phyloP scores from a whole-genome alignment of 2,329 filamentous ascomycete species.

The Fusarium tjaetaba region DNA sequence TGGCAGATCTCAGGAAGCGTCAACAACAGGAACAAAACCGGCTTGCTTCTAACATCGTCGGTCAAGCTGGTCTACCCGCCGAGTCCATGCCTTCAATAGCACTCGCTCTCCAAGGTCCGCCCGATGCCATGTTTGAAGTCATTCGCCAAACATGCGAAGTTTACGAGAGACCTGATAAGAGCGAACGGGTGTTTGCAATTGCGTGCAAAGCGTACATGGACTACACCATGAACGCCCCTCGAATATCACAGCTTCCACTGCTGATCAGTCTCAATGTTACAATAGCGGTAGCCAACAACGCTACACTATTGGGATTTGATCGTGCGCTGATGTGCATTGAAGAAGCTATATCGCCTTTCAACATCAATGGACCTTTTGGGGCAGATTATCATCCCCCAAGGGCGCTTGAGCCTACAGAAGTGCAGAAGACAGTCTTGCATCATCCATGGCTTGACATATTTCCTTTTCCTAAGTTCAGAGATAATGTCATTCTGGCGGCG shows the following conservation, averaged over 20 bases:
- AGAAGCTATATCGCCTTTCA: conserved; percentile 3
- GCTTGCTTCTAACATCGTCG: not conserved
- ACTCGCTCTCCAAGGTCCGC: rapidly evolving
- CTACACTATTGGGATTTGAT: not conserved
- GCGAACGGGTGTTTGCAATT: not conserved
- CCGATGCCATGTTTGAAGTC: not conserved
- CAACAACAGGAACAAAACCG: not conserved
- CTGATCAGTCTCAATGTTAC: conserved; percentile 16
- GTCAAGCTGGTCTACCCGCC: not conserved
- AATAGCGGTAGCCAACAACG: conserved; percentile 16
- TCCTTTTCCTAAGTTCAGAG: conserved; percentile 3
- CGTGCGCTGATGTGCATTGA: not conserved
- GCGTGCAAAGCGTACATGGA: conserved; percentile 14
- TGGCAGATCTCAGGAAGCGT: not conserved
- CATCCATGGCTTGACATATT: conserved; percentile 27
- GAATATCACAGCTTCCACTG: conserved; percentile 4
- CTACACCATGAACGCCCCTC: conserved; percentile 9
- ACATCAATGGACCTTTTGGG: not conserved
- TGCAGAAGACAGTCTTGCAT: not conserved
- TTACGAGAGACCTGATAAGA: not conserved
- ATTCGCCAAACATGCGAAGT: conserved; percentile 7
- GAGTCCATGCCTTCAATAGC: not conserved
- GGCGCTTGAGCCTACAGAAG: not conserved
- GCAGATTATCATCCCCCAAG: not conserved
- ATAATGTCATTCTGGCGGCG: conserved; percentile 4